phyloP scores from a whole-genome alignment of 2,329 filamentous ascomycete species.

The Akanthomyces dipterigenus region DNA sequence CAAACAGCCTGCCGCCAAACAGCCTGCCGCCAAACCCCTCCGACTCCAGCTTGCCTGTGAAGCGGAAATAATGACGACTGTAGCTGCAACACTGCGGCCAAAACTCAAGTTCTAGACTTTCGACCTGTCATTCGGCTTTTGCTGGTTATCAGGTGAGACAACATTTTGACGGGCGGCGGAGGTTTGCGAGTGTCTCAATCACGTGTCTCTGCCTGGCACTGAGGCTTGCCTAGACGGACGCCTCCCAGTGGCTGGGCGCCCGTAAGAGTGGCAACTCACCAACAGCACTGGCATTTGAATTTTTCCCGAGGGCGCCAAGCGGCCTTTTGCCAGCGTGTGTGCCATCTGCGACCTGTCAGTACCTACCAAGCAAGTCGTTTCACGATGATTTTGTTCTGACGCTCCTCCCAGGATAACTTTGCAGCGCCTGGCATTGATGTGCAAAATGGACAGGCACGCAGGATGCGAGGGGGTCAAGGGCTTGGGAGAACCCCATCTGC shows the following conservation, averaged over 20 bases:
- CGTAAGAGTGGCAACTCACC: background rate
- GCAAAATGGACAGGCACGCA: background rate
- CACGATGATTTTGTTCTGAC: background rate
- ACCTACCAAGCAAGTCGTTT: background rate
- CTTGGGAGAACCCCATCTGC: background rate
- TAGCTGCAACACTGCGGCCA: background rate
- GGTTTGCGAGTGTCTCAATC: background rate
- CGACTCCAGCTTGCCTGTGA: background rate
- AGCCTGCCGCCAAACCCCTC: too few species aligned
- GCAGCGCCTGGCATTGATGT: background rate
- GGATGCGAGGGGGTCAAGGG: too few species aligned
- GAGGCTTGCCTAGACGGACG: background rate
- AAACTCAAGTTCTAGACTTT: background rate
- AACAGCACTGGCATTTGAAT: constrained; percentile 11
- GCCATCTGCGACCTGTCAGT: background rate
- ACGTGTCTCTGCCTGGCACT: constrained; percentile 5
- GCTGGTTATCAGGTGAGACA: constrained; percentile 2
- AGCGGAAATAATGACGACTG: background rate
- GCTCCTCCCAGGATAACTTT: background rate
- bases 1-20: too few species aligned
- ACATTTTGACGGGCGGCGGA: background rate
- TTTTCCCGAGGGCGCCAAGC: background rate
- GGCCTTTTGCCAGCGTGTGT: background rate
- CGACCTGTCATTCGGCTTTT: background rate
- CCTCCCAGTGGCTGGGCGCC: constrained; percentile 3